Evolutionary conservation across 148 eudicot species (phyloP), one percentile per base, ranked within the genome.

Genomic region (Camellia japonica): DNA sequence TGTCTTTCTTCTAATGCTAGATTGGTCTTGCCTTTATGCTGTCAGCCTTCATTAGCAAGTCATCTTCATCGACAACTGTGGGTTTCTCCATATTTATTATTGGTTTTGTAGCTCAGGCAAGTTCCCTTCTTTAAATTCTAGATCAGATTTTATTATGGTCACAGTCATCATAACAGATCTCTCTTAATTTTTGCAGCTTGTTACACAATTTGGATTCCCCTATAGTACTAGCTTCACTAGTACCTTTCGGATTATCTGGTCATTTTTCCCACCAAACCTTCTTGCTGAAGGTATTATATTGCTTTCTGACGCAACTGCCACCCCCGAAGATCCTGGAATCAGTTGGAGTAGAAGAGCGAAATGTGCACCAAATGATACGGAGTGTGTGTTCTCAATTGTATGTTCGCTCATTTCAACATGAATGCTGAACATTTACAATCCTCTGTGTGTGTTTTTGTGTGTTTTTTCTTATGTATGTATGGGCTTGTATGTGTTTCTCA

Each of bases 191-290:
- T 43, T 82, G 85, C 91, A 95, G 98, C 73, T 92, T 79, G 91
- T 92, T 70, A 92, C 98, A 56, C 78, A 51, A 85, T 88, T 85
- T 88, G 97, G 97, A 80, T 93, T 93, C 84, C 97, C 97, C 20
- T 89, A 87, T 74, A 80, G 83, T 61, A 9, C 58, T 51, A 47
- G n/a, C 66, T 87, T 2, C 75, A 80, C 94, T 18, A 71, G 62
- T 12, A 79, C 73, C 15, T 79, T 79, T 56, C 79, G 84, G 71
- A 73, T 14, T 75, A 23, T 87, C 76, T 84, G 93, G 89, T 87
- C 90, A 59, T 73, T 86, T 7, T 88, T 91, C 69, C 98, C 98
- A 46, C 95, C 97, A 58, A 87, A 85, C 86, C 88, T 88, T 81
- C 87, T 94, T 11, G 88, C 91, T 20, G 67, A 81, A 79, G 95